phyloP scores from a whole-genome alignment of 164 flowering plant species.

The Nelumbo lutea region DNA sequence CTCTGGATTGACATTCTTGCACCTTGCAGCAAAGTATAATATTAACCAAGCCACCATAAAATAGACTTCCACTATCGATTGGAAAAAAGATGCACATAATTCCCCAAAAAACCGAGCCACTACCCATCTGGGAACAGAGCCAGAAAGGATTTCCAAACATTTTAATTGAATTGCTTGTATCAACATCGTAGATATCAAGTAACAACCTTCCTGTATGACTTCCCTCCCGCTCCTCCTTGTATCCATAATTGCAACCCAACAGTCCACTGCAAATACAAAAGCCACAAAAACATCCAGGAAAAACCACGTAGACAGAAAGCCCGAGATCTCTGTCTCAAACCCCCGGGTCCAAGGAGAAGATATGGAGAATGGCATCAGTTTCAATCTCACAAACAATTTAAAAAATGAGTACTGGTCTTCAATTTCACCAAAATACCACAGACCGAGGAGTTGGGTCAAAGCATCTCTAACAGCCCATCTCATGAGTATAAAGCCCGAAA shows the following conservation, averaged over 20 bases:
- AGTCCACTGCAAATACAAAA: slow-evolving; percentile 71
- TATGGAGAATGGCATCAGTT: slow-evolving; percentile 88
- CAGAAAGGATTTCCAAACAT: slow-evolving; percentile 67
- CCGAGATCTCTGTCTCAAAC: slow-evolving; percentile 54
- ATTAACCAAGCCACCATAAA: slow-evolving; percentile 92
- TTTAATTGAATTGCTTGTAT: slow-evolving; percentile 66
- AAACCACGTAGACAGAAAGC: slow-evolving; percentile 71
- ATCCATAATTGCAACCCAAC: slow-evolving; percentile 85
- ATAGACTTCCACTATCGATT: slow-evolving; percentile 70
- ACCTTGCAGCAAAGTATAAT: slow-evolving; percentile 68
- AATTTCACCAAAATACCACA: slow-evolving; percentile 85
- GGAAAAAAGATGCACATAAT: slow-evolving; percentile 42
- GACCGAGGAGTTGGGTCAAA: slow-evolving; percentile 75
- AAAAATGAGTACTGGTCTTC: slow-evolving; percentile 84
- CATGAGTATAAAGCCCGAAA: slow-evolving; percentile 75
- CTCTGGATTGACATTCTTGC: slow-evolving; percentile 49
- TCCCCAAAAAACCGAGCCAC: slow-evolving; percentile 45
- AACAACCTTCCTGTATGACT: slow-evolving; percentile 79
- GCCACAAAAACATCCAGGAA: slow-evolving; percentile 54
- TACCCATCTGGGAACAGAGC: slow-evolving; percentile 49
- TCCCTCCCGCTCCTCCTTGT: slow-evolving; percentile 70
- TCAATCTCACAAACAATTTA: slow-evolving; percentile 77
- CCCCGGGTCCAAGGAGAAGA: slow-evolving; percentile 63
- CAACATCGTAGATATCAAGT: slow-evolving; percentile 60
- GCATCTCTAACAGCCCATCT: slow-evolving; percentile 97